A percentile compares a stretch with the other conserved stretches of the same genome.
Conservation (phyloP, 805 yeast species). For the Priceomyces melissophilus region DNA sequence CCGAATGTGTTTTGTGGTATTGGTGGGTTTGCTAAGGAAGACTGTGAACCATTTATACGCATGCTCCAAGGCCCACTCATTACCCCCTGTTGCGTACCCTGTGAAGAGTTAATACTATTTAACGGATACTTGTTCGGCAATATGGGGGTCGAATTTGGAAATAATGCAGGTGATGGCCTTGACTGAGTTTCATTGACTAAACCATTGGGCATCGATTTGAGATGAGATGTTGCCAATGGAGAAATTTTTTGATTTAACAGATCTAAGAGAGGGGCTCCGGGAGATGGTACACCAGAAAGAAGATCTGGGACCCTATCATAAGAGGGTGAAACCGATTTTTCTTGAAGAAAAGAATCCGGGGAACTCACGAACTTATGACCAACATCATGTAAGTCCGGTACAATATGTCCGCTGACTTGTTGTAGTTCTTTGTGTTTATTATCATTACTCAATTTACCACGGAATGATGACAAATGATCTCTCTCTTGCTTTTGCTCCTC, state of each 20-base stretch:
- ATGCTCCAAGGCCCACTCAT: slow-evolving; percentile 5
- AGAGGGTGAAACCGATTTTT: background rate
- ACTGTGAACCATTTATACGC: background rate
- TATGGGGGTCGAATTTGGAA: slow-evolving; percentile 1
- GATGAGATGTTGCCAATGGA: slow-evolving; percentile 2
- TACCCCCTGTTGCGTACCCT: background rate
- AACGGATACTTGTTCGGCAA: slow-evolving; percentile 4
- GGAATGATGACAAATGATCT: background rate
- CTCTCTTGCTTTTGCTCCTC: slow-evolving; percentile 1
- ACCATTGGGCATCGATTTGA: slow-evolving; percentile 6
- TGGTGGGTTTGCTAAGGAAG: slow-evolving; percentile 3
- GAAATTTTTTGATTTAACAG: slow-evolving; percentile 32
- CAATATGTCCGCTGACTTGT: background rate
- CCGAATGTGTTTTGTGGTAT: slow-evolving; percentile 2
- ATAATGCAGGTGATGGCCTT: slow-evolving; percentile 2
- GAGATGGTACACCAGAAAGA: background rate
- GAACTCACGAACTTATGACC: too few species aligned
- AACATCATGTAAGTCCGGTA: background rate
- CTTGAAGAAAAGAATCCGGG: background rate
- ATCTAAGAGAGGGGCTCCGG: slow-evolving; percentile 24
- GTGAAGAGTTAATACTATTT: background rate
- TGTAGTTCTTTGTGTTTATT: background rate
- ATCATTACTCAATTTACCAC: background rate
- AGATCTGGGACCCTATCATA: background rate
- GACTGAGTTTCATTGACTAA: slow-evolving; percentile 5